phyloP scores from a whole-genome alignment of 2,329 filamentous ascomycete genomes.

The Venturia asperata region DNA sequence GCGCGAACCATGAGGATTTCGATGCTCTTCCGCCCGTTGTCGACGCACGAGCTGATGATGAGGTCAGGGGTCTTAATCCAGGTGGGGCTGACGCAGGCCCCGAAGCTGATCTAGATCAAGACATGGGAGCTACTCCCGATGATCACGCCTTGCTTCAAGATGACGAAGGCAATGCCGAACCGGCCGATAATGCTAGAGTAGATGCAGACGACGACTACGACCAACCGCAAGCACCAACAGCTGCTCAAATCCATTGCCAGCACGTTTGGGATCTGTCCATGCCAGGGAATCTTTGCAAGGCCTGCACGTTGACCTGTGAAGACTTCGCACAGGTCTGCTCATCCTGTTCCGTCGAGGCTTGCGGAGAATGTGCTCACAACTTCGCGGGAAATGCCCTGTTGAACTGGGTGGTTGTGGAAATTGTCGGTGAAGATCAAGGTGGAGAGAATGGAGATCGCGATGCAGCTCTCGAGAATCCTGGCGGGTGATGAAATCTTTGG shows the following conservation, averaged over 20 bases:
- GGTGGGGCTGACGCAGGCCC: too few species aligned
- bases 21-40: too few species aligned
- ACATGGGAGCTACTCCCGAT: too few species aligned
- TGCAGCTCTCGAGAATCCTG: not conserved
- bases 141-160: not conserved
- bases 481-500: not conserved
- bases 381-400: not conserved
- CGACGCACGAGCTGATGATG: too few species aligned
- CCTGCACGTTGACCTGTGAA: conserved; percentile 2
- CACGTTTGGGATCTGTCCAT: not conserved
- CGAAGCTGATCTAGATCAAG: too few species aligned
- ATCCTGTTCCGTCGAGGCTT: not conserved
- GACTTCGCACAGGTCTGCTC: not conserved
- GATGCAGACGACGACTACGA: not conserved
- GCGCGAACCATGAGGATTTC: not conserved
- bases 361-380: not conserved
- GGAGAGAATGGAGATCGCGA: not conserved
- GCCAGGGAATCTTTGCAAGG: not conserved
- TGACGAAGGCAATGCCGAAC: not conserved
- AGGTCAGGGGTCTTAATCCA: too few species aligned
- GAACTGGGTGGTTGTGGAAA: not conserved
- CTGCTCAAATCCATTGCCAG: conserved; percentile 4
- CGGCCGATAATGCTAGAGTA: not conserved
- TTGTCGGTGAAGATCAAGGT: not conserved
- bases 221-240: not conserved